These are phyloP conservation scores for Vitis amurensis DNA, from an alignment of 164 flowering plant genomes.

Conservation along the genomic window DNA sequence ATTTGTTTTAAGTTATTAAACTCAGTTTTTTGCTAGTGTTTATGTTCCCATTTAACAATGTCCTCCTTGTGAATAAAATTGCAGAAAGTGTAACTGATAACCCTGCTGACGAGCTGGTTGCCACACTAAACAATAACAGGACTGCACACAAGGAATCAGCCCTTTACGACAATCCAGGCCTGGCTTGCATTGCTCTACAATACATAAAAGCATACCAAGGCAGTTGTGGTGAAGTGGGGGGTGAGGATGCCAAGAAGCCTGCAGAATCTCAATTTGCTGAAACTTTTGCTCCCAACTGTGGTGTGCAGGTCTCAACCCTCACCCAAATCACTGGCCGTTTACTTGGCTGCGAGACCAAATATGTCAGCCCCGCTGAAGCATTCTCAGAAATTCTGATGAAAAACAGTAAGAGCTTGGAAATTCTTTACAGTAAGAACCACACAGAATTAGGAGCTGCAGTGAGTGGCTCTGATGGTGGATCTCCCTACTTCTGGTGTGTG, in stretches of 20 bases:
- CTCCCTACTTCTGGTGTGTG: constrained; percentile 95
- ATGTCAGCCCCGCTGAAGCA: constrained; percentile 53
- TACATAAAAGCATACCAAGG: constrained; percentile 93
- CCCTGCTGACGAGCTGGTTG: constrained; percentile 83
- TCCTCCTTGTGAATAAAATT: neutral
- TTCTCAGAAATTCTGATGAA: constrained; percentile 64
- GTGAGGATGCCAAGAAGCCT: constrained; percentile 64
- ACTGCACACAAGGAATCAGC: constrained; percentile 59
- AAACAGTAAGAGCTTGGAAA: constrained; percentile 55
- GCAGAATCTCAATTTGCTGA: constrained; percentile 65
- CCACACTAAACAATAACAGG: constrained; percentile 60
- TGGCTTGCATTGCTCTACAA: constrained; percentile 89
- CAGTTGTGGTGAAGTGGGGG: constrained; percentile 63
- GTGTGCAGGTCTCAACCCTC: constrained; percentile 57
- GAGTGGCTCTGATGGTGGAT: constrained; percentile 74
- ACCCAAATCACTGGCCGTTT: constrained; percentile 75
- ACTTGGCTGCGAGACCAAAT: constrained; percentile 74
- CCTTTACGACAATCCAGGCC: constrained; percentile 70
- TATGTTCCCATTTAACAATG: too few species aligned
- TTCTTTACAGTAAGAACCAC: constrained; percentile 66
- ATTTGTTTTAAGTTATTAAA: neutral
- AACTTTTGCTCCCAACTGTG: constrained; percentile 86
- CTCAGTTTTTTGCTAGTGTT: too few species aligned
- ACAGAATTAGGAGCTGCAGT: constrained; percentile 92
- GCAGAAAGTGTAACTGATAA: constrained; percentile 60